Evolutionary conservation across 176 grass and related monocot genomes (phyloP), one percentile per base, ranked within the genome.

Genomic region (Avena insularis): DNA sequence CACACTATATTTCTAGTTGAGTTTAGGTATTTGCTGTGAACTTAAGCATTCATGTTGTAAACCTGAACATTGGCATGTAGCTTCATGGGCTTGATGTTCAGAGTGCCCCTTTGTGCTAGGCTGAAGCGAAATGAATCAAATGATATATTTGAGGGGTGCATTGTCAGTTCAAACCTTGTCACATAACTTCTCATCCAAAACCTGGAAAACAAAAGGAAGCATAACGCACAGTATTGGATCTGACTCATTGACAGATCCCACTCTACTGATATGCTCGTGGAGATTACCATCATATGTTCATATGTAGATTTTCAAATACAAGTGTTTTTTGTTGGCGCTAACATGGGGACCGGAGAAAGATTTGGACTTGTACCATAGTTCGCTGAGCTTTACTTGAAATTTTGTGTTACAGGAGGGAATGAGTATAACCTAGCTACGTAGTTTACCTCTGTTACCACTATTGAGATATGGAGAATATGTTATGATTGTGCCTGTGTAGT

Each of bases 231-330:
- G 23, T 75, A 17, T 68, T 59, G 25, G 19, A 61, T 83, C 56
- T 77, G 48, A 77, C 23, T 77, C 77, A 58, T 81, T 82, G 35
- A 74, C 54, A 82, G 11, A 16, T 66, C 58, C 76, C 17, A 40
- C 36, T 77, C 21, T 15, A 56, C 29, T 36, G 17, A 8, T 40
- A 36, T 59, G 36, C 21, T 70, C 19, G n/a, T 38, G 49, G 35
- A 50, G 48, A 81, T 66, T 59, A 60, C 48, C 69, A 36, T 14
- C 14, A 36, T 35, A 75, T 25, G 47, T 75, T 51, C 21, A 25
- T 85, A 6, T 35, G 38, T 25, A 31, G 14, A 8, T 54, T 79
- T 43, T 19, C 33, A 55, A 87, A 0, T 59, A 40, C 43, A 62
- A 51, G 13, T 77, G 6, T 43, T 4, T 50, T 48, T 59, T 70